Base-by-base conservation (phyloP, 1,284 basidiomycete genomes). In the Entoloma clypeatum region DNA sequence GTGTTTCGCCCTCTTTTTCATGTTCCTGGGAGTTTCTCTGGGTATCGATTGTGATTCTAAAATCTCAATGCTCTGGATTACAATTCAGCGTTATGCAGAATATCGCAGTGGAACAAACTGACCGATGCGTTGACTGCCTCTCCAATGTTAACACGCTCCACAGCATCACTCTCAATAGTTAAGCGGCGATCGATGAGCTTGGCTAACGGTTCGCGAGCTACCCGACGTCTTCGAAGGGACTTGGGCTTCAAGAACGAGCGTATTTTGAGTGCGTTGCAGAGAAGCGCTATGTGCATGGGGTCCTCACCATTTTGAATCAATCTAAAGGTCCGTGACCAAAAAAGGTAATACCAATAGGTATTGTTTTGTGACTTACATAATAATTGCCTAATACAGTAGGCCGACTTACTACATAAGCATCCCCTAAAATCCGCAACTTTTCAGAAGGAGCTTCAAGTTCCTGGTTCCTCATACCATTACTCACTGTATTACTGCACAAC, bases 1-100 rank as follows among this genome's bases (percentile, higher is more conserved):
- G 36, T 75, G 75, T 57, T 83, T 89, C 44, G 77, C 80, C 54
- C 82, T 87, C 65, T 90, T 90, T 39, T 70, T 80, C 36, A 72
- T 48, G 7, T 47, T 43, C 17, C 50, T 43, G 4, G 52, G 54
- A 19, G 23, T 23, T 19, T 61, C 61, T 19, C 58, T 56, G 6
- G 56, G 42, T 8, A 48, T 47, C 16, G 59, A 51, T 29, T 65
- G 53, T 24, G 58, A 49, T 13, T 62, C 54, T 8, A 79, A 57
- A 36, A 78, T 60, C 4, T 72, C 71, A 45, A 64, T 58, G 3
- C 63, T 73, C 78, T 80, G 49, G n/a, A 30, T 16, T 32, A 16
- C 14, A 28, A 7, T 36, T 31, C 14, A 44, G 22, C 22, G n/a
- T 21, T 36, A n/a, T n/a, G n/a, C n/a, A 31, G 14, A 25, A 35